Conservation (phyloP, 768 basidiomycete genomes). For the Lactarius trivialis region DNA sequence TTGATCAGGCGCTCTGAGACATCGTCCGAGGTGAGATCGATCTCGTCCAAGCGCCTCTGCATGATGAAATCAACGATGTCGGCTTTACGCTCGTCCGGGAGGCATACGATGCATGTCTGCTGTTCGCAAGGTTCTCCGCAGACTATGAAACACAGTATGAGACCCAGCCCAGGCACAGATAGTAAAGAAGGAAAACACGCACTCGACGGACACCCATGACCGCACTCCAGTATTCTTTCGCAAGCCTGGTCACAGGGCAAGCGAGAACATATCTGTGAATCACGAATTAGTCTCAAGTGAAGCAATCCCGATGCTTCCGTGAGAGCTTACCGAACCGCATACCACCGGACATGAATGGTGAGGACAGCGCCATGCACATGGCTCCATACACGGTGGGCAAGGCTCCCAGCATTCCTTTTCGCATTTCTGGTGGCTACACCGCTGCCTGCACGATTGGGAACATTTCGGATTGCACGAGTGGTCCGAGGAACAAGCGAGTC, state of each 20-base stretch:
- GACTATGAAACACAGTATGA: slow-evolving; percentile 24
- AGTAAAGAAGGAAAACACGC: background rate
- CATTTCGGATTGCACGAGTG: slow-evolving; percentile 30
- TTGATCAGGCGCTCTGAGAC: slow-evolving; percentile 28
- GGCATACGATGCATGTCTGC: slow-evolving; percentile 32
- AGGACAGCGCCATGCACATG: slow-evolving; percentile 32
- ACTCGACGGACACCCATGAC: slow-evolving; percentile 36
- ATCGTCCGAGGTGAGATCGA: slow-evolving; percentile 27
- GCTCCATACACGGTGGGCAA: slow-evolving; percentile 32
- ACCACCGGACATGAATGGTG: slow-evolving; percentile 32
- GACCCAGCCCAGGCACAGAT: background rate
- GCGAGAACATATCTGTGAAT: slow-evolving; percentile 31
- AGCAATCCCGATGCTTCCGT: background rate
- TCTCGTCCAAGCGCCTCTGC: slow-evolving; percentile 27
- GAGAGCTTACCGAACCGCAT: slow-evolving; percentile 33
- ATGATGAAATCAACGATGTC: slow-evolving; percentile 35
- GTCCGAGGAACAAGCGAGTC: slow-evolving; percentile 26
- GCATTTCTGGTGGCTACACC: slow-evolving; percentile 30
- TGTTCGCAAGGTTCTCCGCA: slow-evolving; percentile 34
- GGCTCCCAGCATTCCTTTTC: slow-evolving; percentile 28
- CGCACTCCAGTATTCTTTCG: slow-evolving; percentile 28
- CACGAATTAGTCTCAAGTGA: background rate
- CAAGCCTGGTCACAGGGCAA: slow-evolving; percentile 35
- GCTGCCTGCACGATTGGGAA: slow-evolving; percentile 25
- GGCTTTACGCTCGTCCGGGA: slow-evolving; percentile 22